Evolutionary conservation across 2,329 filamentous ascomycete species (phyloP), one percentile per base, ranked within the genome.

Genomic region (Penicillium glabrum): DNA sequence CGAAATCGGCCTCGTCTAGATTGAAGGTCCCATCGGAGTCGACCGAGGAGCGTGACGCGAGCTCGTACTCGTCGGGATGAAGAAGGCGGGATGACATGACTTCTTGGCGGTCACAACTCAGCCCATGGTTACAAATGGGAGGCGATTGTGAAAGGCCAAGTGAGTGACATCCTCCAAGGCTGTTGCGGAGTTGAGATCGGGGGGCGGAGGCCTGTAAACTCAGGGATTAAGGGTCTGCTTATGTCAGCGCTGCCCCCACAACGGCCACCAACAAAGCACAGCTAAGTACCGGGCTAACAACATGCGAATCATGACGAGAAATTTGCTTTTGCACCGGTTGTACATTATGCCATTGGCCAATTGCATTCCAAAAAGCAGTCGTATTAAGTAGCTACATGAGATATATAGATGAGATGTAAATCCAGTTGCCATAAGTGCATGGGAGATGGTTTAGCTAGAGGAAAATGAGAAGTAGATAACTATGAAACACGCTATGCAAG

Each of bases 1-100:
- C 75, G 51, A 77, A 77, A 61, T 77, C 75, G 53, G 68, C 69
- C 27, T 75, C 75, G 52, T 77, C 75, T 14, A 78, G 68, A 56
- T 77, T 70, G 61, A 78, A 77, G 37, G 67, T 73, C 53, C 71
- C 75, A 39, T 72, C 67, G 2, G 74, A 75, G 53, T 77, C 75
- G 26, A 70, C 43, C 1, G 75, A 77, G 6, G 75, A 76, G 9
- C 73, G 72, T 53, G 67, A 66, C 31, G 66, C 72, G 37, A 77
- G 69, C 65, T 77, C 74, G 59, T 76, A 77, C 61, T 76, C 74
- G 58, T 77, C 73, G 16, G 74, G 74, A 55, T 75, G 70, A 24
- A 75, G 67, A 45, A 76, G 67, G 56, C 71, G 73, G 45, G 69
- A 62, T 54, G 73, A 69, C 75, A 77, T 77, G 54, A 53, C 61